Conservation (phyloP, 1,139 yeast species). For the Taphrina confusa region DNA sequence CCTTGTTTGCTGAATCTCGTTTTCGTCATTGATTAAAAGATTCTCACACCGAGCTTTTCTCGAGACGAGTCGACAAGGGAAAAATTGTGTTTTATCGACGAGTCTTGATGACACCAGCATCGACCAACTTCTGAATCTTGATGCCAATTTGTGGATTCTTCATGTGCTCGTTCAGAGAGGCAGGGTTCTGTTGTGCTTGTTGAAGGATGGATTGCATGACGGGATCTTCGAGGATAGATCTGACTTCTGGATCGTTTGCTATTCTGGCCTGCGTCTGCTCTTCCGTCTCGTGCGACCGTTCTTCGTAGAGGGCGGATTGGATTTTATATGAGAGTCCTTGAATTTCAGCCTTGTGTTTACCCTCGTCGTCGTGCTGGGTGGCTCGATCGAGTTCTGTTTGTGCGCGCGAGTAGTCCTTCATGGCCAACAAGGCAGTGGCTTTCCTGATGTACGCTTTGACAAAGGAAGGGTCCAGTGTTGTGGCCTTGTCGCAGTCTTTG, state of each 20-base stretch:
- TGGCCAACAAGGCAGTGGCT: slow-evolving; percentile 90
- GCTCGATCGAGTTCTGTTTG: slow-evolving; percentile 81
- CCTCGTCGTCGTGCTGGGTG: slow-evolving; percentile 69
- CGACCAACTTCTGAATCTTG: slow-evolving; percentile 85
- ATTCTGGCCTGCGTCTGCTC: slow-evolving; percentile 93
- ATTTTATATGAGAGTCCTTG: slow-evolving; percentile 82
- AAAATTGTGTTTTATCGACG: slow-evolving; percentile 50
- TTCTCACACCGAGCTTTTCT: too few relatives aligned
- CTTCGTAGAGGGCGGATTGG: slow-evolving; percentile 70
- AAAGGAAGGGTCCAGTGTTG: slow-evolving; percentile 80
- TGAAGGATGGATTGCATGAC: slow-evolving; percentile 93
- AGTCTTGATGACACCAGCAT: slow-evolving; percentile 96
- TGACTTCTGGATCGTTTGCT: slow-evolving; percentile 87
- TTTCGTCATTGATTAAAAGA: too few relatives aligned
- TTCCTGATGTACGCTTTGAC: slow-evolving; percentile 95
- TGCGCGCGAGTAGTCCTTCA: slow-evolving; percentile 80
- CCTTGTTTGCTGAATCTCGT: too few relatives aligned
- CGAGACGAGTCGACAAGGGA: too few relatives aligned
- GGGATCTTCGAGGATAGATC: slow-evolving; percentile 87
- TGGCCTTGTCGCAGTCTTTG: slow-evolving; percentile 86
- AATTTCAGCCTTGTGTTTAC: slow-evolving; percentile 61
- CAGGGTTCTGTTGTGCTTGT: slow-evolving; percentile 94
- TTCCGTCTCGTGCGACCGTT: slow-evolving; percentile 86
- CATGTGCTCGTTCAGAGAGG: slow-evolving; percentile 97
- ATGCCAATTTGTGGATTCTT: slow-evolving; percentile 88